Percentiles rank a stretch among this genome's conserved stretches.
Evolutionary conservation across 805 yeast species (phyloP).

Genomic region (Candida fluviatilis): DNA sequence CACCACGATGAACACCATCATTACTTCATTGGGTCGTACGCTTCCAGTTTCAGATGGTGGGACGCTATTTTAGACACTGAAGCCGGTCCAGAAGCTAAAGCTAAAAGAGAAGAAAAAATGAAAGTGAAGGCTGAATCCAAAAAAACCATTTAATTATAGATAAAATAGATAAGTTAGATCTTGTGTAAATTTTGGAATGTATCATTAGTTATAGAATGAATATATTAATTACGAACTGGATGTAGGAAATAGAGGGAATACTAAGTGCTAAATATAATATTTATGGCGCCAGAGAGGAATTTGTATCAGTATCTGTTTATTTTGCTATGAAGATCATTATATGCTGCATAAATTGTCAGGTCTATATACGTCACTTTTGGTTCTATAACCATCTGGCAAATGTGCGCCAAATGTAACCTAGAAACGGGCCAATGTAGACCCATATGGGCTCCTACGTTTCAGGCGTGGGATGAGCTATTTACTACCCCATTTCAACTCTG

Average conservation of each 20-base stretch:
- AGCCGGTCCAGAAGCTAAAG: constrained; percentile 52
- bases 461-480: too few species aligned
- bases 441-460: too few species aligned
- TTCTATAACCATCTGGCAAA: too few species aligned
- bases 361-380: too few species aligned
- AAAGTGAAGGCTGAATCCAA: constrained; percentile 34
- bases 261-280: not conserved
- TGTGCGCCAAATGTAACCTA: too few species aligned
- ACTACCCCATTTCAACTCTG: too few species aligned
- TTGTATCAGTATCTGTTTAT: too few species aligned
- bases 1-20: constrained; percentile 62
- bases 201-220: not conserved
- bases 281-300: too few species aligned
- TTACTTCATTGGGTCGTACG: constrained; percentile 55
- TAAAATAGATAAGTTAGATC: not conserved
- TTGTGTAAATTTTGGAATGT: not conserved
- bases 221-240: not conserved
- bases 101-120: constrained; percentile 42
- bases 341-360: too few species aligned
- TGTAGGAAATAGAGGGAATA: not conserved
- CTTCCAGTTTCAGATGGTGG: constrained; percentile 58
- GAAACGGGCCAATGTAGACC: too few species aligned
- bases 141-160: not conserved
- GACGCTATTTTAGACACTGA: constrained; percentile 50
- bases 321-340: too few species aligned